Percentiles rank a stretch among this genome's conserved stretches.
Evolutionary conservation across 163 green algal species (phyloP).

Genomic region (Coccomyxa subellipsoidea): DNA sequence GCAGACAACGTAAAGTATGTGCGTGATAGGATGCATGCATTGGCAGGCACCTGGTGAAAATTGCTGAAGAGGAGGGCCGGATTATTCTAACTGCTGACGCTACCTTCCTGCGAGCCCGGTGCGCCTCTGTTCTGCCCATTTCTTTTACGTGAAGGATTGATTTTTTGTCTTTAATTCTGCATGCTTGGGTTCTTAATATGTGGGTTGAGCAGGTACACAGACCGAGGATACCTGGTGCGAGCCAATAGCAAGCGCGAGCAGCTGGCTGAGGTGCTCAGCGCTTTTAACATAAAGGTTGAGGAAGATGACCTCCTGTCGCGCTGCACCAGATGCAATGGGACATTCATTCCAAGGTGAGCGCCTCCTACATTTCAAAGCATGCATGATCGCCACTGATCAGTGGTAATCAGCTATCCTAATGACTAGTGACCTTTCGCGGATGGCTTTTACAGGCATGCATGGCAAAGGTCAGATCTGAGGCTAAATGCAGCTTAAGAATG

Average conservation of each 20-base stretch:
- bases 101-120: conserved; percentile 23
- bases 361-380: background rate
- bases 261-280: conserved; percentile 37
- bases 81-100: conserved; percentile 53
- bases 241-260: conserved; percentile 40
- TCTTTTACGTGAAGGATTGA: background rate
- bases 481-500: background rate
- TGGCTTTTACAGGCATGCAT: background rate
- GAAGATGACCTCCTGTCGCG: conserved; percentile 22
- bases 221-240: conserved; percentile 35
- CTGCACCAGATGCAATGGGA: conserved; percentile 50
- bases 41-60: conserved; percentile 38
- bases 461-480: background rate
- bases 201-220: conserved; percentile 16
- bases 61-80: conserved; percentile 38
- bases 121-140: background rate
- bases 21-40: background rate
- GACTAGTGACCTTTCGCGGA: background rate
- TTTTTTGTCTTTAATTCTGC: background rate
- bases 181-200: background rate
- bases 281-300: conserved; percentile 33
- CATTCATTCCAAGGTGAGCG: conserved; percentile 30
- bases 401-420: background rate
- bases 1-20: background rate
- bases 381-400: background rate